Evolutionary conservation across 129 eudicot genomes (phyloP).

Genomic region (Sambucus nigra): DNA sequence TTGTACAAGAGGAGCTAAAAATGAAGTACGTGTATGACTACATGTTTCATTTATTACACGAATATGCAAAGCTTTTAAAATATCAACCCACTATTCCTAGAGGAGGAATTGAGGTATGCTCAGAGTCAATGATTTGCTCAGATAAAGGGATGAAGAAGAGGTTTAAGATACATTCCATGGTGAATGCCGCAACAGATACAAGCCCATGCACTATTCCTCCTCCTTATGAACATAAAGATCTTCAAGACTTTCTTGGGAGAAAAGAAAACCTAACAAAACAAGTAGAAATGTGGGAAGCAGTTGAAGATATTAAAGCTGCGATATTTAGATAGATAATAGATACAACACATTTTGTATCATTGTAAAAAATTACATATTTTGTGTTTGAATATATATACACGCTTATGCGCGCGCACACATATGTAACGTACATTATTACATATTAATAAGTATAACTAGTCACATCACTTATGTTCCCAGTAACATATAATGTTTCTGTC

Average conservation of each 20-base stretch:
- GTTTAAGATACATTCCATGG: constrained; percentile 37
- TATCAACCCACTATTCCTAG: constrained; percentile 41
- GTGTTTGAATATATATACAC: too few relatives aligned
- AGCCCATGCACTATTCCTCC: constrained; percentile 42
- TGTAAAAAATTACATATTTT: too few relatives aligned
- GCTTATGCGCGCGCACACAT: too few relatives aligned
- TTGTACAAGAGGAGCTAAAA: constrained; percentile 34
- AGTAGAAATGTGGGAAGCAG: constrained; percentile 28
- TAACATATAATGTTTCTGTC: too few relatives aligned
- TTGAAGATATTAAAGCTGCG: not conserved
- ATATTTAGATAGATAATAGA: not conserved
- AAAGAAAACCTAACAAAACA: constrained; percentile 36
- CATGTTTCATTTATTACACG: constrained; percentile 49
- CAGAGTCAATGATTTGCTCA: constrained; percentile 39
- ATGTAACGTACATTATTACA: too few relatives aligned
- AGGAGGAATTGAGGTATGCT: constrained; percentile 38
- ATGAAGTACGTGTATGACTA: constrained; percentile 63
- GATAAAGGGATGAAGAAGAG: constrained; percentile 27
- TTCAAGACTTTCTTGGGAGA: constrained; percentile 18
- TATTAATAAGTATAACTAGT: too few relatives aligned
- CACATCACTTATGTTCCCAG: too few relatives aligned
- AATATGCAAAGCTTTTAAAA: constrained; percentile 44
- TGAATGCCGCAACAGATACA: constrained; percentile 22
- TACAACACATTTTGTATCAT: too few relatives aligned
- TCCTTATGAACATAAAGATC: constrained; percentile 18